Base-by-base conservation (phyloP, 768 basidiomycete genomes). In the Hygrophoropsis aurantiaca region DNA sequence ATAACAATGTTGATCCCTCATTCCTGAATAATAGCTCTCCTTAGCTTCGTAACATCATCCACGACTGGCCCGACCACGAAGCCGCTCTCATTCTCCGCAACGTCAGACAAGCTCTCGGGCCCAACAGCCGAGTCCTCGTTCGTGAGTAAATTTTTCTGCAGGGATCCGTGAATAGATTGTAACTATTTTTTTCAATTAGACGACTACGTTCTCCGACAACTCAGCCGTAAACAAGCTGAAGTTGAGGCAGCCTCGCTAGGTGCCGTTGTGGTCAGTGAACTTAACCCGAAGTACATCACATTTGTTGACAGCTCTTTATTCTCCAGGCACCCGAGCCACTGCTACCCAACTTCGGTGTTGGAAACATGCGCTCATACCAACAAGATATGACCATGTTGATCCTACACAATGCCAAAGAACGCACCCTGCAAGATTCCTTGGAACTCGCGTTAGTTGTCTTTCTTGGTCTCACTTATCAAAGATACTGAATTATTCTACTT, bases 21-120 rank as follows among this genome's bases (percentile, higher is more conserved):
- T 16, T n/a, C n/a, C 36, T n/a, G 20, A 16, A 7, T 38, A 16
- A 7, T 25, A 21, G 18, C 25, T 13, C 9, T 23, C 11, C 40
- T 2, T 36, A 64, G 57, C 38, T 58, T 11, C 45, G 56, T 16
- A 56, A 55, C 24, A 57, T 63, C 33, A 56, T 61, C 21, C 68
- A 68, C 35, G 56, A 69, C 46, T 71, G 66, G 68, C 55, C 64
- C 8, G 69, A 70, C 45, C 45, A 54, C 2, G 53, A 60, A n/a
- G 51, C 59, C 11, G 30, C 46, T 1, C 44, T 55, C 4, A 67
- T 69, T 32, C 51, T 69, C 16, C 46, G 43, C 18, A 66, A 67
- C 45, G 30, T 70, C 40, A 56, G 64, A 20, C 42, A 55, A 47
- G 66, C 61, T 7, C 52, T 70, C 50, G 57, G 51, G 21, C 59